Percentiles rank a stretch among this genome's conserved stretches.
Evolutionary conservation across 73 alveolate species (phyloP).

Genomic region (Stentor coeruleus): DNA sequence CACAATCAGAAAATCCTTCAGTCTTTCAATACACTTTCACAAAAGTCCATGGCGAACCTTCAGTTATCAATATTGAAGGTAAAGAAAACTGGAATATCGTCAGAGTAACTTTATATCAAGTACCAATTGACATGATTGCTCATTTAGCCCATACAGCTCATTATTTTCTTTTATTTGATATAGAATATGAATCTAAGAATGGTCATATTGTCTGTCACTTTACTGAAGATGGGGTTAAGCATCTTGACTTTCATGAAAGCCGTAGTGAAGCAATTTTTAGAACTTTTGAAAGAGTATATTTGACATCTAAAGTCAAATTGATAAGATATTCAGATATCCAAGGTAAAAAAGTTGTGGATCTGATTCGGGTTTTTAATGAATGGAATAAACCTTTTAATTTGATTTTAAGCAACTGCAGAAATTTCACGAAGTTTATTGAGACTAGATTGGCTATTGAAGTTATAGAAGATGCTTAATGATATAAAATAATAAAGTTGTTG

Average conservation of each 20-base stretch:
- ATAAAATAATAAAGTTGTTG: too few species aligned
- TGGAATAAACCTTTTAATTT: constrained; percentile 5
- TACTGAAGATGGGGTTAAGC: neutral
- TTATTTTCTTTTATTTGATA: neutral
- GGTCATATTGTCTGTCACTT: neutral
- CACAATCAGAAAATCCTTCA: constrained; percentile 12
- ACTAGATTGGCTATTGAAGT: neutral
- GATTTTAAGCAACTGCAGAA: constrained; percentile 3
- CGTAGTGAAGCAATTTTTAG: neutral
- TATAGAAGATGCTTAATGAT: neutral
- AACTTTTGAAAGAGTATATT: neutral
- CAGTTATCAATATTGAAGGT: neutral
- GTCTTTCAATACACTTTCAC: neutral
- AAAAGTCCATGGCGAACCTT: neutral
- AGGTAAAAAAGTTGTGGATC: neutral
- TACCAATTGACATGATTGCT: neutral
- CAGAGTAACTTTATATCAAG: neutral
- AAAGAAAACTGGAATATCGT: neutral
- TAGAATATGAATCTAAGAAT: neutral
- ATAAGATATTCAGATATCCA: neutral
- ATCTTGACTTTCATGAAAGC: neutral
- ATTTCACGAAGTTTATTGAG: constrained; percentile 4
- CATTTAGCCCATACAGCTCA: neutral
- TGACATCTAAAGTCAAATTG: neutral
- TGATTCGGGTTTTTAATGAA: neutral